These are phyloP conservation scores for Amylocarpus encephaloides DNA, from an alignment of 2,329 filamentous ascomycete genomes.

Conservation along the genomic window DNA sequence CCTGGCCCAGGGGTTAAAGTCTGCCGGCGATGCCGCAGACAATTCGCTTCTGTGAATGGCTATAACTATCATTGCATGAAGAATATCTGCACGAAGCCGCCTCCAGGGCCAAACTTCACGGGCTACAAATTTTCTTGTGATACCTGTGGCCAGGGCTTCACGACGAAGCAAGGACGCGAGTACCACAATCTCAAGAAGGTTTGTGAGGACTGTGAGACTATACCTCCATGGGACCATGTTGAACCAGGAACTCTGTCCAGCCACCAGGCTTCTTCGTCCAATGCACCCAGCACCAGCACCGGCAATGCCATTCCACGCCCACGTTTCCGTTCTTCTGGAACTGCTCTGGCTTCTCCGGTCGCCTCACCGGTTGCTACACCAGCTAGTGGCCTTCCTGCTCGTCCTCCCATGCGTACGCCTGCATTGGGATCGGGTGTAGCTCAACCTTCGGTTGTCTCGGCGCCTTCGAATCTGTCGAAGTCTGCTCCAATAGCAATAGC, in stretches of 20 bases:
- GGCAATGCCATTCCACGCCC: not conserved
- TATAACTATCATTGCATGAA: conserved; percentile 15
- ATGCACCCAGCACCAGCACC: no score
- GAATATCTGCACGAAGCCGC: conserved; percentile 13
- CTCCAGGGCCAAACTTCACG: conserved; percentile 1
- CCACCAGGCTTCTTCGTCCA: no score
- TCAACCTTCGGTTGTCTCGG: not conserved
- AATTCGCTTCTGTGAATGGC: conserved; percentile 3
- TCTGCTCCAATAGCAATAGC: not conserved
- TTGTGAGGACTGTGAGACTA: conserved; percentile 4
- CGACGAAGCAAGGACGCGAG: conserved; percentile 19
- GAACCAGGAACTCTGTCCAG: not conserved
- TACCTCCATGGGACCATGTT: not conserved
- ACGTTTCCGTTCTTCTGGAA: not conserved
- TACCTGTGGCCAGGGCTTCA: conserved; percentile 20
- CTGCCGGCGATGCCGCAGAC: conserved; percentile 1
- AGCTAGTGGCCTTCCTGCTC: not conserved
- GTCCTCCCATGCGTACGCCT: not conserved
- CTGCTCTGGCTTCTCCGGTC: not conserved
- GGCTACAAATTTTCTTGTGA: conserved; percentile 17
- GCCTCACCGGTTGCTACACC: not conserved
- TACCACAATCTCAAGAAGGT: conserved; percentile 15
- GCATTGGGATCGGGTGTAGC: not conserved
- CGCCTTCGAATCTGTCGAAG: not conserved
- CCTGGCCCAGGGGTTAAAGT: not conserved